Evolutionary conservation across 192 early-diverging fungal species (phyloP).

Genomic region (Backusella luteola): DNA sequence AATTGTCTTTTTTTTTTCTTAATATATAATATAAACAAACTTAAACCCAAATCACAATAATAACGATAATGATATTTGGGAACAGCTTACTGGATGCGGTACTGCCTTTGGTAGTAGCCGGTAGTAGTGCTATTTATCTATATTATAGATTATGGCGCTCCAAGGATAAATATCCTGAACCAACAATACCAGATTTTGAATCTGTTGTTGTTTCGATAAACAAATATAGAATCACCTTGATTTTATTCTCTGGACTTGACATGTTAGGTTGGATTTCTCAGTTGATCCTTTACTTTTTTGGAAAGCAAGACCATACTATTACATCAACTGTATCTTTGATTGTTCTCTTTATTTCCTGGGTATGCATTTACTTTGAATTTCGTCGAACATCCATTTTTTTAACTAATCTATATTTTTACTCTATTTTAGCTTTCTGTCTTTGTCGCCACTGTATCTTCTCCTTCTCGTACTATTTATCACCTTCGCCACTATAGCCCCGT

Average conservation of each 20-base stretch:
- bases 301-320: background rate
- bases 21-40: background rate
- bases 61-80: background rate
- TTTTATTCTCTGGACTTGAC: background rate
- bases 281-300: background rate
- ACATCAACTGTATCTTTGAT: background rate
- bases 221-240: background rate
- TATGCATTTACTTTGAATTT: background rate
- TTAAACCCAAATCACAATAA: background rate
- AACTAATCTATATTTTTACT: background rate
- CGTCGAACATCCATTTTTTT: background rate
- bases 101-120: background rate
- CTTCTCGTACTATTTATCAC: background rate
- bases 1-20: background rate
- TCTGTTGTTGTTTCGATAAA: background rate
- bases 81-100: background rate
- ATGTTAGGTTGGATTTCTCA: slow-evolving; percentile 1
- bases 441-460: background rate
- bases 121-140: background rate
- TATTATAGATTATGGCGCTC: background rate
- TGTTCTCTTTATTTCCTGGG: background rate
- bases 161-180: background rate
- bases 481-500: background rate
- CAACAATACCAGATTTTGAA: background rate
- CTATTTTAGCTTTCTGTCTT: background rate